Base-by-base conservation (phyloP, 768 basidiomycete species). In the Agaricus blazei region DNA sequence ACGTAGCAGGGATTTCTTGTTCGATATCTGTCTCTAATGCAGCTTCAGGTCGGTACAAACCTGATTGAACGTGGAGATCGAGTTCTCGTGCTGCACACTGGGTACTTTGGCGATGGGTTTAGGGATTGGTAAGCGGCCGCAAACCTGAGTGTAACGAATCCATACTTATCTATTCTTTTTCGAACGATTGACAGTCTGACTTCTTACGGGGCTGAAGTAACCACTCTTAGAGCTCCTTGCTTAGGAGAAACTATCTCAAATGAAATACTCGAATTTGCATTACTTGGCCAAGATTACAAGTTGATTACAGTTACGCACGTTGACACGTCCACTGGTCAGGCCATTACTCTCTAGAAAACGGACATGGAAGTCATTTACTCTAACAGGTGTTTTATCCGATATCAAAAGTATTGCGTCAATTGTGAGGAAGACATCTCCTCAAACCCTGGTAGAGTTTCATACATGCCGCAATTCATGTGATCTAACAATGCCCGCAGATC, bases 31-130 rank as follows among this genome's bases (percentile, higher is more conserved):
- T 41, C 8, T 3, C 48, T 45, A 24, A 56, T 2, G 12, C 6
- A 19, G 7, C n/a, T 23, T 44, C 12, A 90, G 82, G 90, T 91
- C 44, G 85, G 88, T 0, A 82, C 88, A 9, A 96, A 96, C 70
- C 75, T 96, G 52, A 73, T 95, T 27, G 85, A 88, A 60, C 77
- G 79, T 9, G 83, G 81, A 44, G 87, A 92, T 63, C 70, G 80
- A 56, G 88, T 75, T 28, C 80, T 95, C 31, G 89, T 96, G 2
- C 72, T 95, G 52, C 83, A 88, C 68, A 86, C 86, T 24, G 94
- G 94, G 12, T 97, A 96, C 75, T 97, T 97, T 65, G 93, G 92
- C 6, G 87, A 90, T 59, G 80, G 86, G 49, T 91, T 93, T 62
- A 79, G 79, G 43, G 87, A 92, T 41, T 92, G 89, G 88, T 88